Evolutionary conservation across 345 rosid species (phyloP), one percentile per base, ranked within the genome.

Genomic region (Murraya paniculata): DNA sequence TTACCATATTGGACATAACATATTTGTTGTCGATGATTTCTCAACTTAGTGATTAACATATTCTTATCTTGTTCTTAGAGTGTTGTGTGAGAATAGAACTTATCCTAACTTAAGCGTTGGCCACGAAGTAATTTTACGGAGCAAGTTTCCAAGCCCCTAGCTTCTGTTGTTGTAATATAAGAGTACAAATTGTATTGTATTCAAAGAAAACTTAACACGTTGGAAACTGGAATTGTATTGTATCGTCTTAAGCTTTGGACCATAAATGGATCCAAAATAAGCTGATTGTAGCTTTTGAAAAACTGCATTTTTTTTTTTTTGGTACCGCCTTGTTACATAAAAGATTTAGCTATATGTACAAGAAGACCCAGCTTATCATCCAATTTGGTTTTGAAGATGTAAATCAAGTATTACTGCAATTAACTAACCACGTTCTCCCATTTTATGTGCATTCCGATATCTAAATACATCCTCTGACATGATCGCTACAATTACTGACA

Each of bases 11-110:
- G 1, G 10, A 41, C 0, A 41, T 41, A 41, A 41, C 4, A 2
- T 10, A 0, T 41, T 1, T 0, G 2, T 41, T 41, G 16, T 10
- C 48, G 2, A 41, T 1, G 2, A 41, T 41, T 2, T 2, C 9
- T 41, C 16, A 10, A 10, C 48, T 41, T 41, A 41, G 2, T 41
- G 10, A 1, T 41, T 10, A 41, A 41, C 1, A 41, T 4, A 41
- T 41, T 10, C 48, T 41, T 41, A 41, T 41, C 4, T 39, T 10
- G 11, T 10, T 39, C 48, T 39, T 39, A 39, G 0, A 4, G 35
- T 33, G 35, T 33, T 33, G 35, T 33, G 35, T 3, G 35, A 9
- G 48, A 10, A 10, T 10, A 41, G 3, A 41, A 41, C 2, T 41
- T 41, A 41, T 41, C 16, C 13, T 10, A 41, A 10, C 10, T 41